A percentile compares a stretch with the other conserved stretches of the same genome.
Conservation (phyloP, 495 filamentous ascomycete species). For the Ascobolus immersus region DNA sequence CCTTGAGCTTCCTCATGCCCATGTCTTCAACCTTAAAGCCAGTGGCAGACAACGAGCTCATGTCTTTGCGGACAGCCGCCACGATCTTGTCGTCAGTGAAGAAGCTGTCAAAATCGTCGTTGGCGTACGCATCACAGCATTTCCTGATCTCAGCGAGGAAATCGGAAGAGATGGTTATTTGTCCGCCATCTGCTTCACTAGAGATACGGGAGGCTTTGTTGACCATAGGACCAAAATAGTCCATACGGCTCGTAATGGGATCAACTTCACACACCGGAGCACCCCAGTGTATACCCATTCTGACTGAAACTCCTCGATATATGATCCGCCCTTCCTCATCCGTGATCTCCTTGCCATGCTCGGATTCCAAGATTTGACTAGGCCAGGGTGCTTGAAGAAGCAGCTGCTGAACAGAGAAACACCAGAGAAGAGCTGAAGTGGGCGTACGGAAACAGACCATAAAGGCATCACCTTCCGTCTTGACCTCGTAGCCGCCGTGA, state of each 20-base stretch:
- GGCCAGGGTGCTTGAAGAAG: constrained; percentile 82
- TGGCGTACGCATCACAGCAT: constrained; percentile 63
- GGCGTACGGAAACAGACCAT: constrained; percentile 97
- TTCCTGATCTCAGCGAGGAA: constrained; percentile 90
- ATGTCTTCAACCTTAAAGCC: constrained; percentile 94
- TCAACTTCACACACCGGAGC: constrained; percentile 83
- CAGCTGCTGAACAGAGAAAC: constrained; percentile 70
- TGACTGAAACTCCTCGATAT: constrained; percentile 74
- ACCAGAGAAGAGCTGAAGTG: constrained; percentile 82
- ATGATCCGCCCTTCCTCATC: constrained; percentile 77
- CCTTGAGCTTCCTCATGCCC: constrained; percentile 79
- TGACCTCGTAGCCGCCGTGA: constrained; percentile 94
- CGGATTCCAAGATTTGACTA: constrained; percentile 64
- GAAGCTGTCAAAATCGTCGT: constrained; percentile 14
- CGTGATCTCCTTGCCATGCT: constrained; percentile 52
- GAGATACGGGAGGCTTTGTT: constrained; percentile 88
- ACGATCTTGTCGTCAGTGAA: constrained; percentile 26
- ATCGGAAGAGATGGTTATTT: constrained; percentile 87
- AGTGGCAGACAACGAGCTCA: constrained; percentile 52
- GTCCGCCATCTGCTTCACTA: constrained; percentile 81
- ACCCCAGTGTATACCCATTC: constrained; percentile 95
- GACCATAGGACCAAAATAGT: constrained; percentile 98
- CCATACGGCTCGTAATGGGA: constrained; percentile 91
- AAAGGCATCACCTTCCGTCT: constrained; percentile 98
- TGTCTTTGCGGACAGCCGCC: not conserved